Percentiles rank a stretch among this genome's conserved stretches.
Evolutionary conservation across 495 filamentous ascomycete genomes (phyloP).

Genomic region (Polyplosphaeria fusca): DNA sequence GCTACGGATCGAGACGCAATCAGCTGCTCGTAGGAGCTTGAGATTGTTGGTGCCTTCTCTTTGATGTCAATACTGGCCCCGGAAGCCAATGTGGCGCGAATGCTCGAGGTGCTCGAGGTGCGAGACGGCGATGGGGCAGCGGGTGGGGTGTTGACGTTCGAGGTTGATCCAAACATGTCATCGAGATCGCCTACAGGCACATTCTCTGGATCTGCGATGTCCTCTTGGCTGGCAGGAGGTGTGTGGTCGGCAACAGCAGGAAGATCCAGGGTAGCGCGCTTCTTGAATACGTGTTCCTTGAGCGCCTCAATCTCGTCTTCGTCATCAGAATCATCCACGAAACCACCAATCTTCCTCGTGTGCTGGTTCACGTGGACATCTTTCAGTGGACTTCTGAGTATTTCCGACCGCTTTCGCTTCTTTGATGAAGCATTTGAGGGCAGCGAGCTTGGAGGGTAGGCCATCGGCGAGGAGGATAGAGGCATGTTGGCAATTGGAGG

Average conservation of each 20-base stretch:
- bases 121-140: slow-evolving; percentile 1
- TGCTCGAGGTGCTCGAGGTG: slow-evolving; percentile 7
- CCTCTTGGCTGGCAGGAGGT: slow-evolving; percentile 27
- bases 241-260: slow-evolving; percentile 14
- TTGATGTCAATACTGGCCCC: slow-evolving; percentile 59
- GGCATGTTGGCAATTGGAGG: slow-evolving; percentile 55
- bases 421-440: slow-evolving; percentile 41
- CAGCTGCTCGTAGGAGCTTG: slow-evolving; percentile 63
- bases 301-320: slow-evolving; percentile 30
- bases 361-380: slow-evolving; percentile 27
- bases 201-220: slow-evolving; percentile 6
- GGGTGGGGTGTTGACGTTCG: background rate
- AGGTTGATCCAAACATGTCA: slow-evolving; percentile 13
- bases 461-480: slow-evolving; percentile 59
- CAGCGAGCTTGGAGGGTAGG: slow-evolving; percentile 56
- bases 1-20: slow-evolving; percentile 66
- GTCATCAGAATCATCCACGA: slow-evolving; percentile 37
- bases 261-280: slow-evolving; percentile 18
- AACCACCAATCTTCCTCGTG: slow-evolving; percentile 18
- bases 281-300: slow-evolving; percentile 23
- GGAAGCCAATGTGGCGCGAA: slow-evolving; percentile 60
- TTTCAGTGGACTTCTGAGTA: slow-evolving; percentile 29
- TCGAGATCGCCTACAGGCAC: slow-evolving; percentile 10
- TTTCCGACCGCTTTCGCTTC: slow-evolving; percentile 33
- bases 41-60: slow-evolving; percentile 47